A percentile compares a stretch with the other conserved stretches of the same genome.
These are phyloP conservation scores for Leccinum rimulosum DNA, from an alignment of 768 basidiomycete species.

Conservation along the genomic window DNA sequence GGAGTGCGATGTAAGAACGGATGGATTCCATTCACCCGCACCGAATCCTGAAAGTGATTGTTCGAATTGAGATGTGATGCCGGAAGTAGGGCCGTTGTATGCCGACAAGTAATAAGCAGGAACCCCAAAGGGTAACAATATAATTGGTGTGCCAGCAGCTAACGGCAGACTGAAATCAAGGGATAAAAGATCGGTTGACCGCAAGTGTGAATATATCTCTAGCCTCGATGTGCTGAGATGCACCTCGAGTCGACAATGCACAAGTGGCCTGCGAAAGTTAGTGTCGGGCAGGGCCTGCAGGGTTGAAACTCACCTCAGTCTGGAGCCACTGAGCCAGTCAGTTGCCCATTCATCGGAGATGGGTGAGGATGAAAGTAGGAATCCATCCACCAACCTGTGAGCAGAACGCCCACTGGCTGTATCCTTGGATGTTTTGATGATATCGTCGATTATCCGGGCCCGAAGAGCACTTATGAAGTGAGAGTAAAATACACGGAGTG, in stretches of 20 bases:
- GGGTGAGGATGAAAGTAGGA: conserved; percentile 51
- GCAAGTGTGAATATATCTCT: conserved; percentile 63
- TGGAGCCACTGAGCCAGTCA: conserved; percentile 59
- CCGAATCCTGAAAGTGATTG: conserved; percentile 64
- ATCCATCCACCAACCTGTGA: conserved; percentile 57
- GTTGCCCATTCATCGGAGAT: conserved; percentile 56
- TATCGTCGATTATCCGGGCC: conserved; percentile 46
- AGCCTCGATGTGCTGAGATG: conserved; percentile 46
- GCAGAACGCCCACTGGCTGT: conserved; percentile 34
- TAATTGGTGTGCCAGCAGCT: conserved; percentile 62
- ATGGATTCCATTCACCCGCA: conserved; percentile 47
- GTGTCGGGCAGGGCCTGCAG: conserved; percentile 1
- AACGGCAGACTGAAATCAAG: conserved; percentile 42
- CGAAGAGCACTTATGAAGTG: conserved; percentile 66
- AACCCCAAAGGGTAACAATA: conserved; percentile 64
- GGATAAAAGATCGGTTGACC: conserved; percentile 56
- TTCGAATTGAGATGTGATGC: conserved; percentile 60
- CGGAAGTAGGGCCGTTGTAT: conserved; percentile 67
- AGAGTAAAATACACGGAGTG: conserved; percentile 39
- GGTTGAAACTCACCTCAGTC: conserved; percentile 40
- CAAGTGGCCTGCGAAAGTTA: conserved; percentile 47
- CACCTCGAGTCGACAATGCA: conserved; percentile 60
- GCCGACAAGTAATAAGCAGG: conserved; percentile 72
- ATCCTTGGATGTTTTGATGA: conserved; percentile 43
- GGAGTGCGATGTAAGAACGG: conserved; percentile 3